These are phyloP conservation scores for Neofusicoccum ribis DNA, from an alignment of 2,329 filamentous ascomycete species.

Conservation along the genomic window DNA sequence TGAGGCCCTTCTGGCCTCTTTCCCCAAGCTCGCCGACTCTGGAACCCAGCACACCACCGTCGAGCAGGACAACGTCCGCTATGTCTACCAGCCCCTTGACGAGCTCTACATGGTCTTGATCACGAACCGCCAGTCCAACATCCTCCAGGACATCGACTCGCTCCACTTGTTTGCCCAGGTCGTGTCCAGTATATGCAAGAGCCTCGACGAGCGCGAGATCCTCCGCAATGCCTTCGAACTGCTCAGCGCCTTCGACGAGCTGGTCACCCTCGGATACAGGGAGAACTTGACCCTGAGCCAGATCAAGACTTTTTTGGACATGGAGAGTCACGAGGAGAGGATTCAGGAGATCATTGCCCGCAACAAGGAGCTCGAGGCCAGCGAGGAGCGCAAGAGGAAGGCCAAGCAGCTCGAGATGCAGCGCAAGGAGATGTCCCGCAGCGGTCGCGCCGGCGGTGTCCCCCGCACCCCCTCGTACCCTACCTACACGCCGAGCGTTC, in stretches of 20 bases:
- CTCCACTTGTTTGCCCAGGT: slow-evolving; percentile 97
- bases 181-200: slow-evolving; percentile 94
- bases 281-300: slow-evolving; percentile 96
- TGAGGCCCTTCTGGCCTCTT: slow-evolving; percentile 93
- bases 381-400: slow-evolving; percentile 96
- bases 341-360: slow-evolving; percentile 97
- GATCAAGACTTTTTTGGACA: slow-evolving; percentile 98
- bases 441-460: slow-evolving; percentile 58
- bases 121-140: slow-evolving; percentile 99
- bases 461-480: slow-evolving; percentile 82
- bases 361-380: slow-evolving; percentile 99
- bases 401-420: slow-evolving; percentile 99
- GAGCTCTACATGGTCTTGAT: slow-evolving; percentile 99
- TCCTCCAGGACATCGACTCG: slow-evolving; percentile 97
- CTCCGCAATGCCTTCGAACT: slow-evolving; percentile 93
- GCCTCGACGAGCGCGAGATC: slow-evolving; percentile 92
- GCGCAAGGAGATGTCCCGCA: slow-evolving; percentile 89
- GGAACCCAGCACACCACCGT: slow-evolving; percentile 97
- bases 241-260: slow-evolving; percentile 93
- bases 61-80: slow-evolving; percentile 98
- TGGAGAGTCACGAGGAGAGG: slow-evolving; percentile 98
- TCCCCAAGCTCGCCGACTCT: slow-evolving; percentile 94
- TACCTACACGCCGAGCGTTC: slow-evolving; percentile 79
- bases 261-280: slow-evolving; percentile 91
- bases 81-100: slow-evolving; percentile 97